Evolutionary conservation across 306 rosid genomes (phyloP).

Genomic region (Hippophae tibetana): DNA sequence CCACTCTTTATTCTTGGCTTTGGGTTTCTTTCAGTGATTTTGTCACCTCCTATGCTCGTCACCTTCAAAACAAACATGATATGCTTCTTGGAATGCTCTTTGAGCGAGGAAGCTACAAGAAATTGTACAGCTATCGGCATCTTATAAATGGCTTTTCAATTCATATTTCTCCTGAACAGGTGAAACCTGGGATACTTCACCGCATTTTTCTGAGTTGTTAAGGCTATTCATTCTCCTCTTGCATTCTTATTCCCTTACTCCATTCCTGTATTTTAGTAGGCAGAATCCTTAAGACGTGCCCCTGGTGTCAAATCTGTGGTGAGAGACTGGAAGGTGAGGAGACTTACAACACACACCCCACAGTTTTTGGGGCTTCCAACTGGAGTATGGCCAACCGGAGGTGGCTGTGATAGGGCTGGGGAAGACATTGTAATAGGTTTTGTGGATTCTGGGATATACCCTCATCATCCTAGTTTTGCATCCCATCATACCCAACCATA

Average conservation of each 20-base stretch:
- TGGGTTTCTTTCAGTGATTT: slow-evolving; percentile 51
- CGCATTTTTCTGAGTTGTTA: slow-evolving; percentile 9
- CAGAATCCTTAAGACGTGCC: slow-evolving; percentile 74
- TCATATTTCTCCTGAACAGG: slow-evolving; percentile 87
- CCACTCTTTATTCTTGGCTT: neutral
- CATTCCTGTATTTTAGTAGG: slow-evolving; percentile 69
- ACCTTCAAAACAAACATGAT: slow-evolving; percentile 83
- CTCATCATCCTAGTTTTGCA: slow-evolving; percentile 91
- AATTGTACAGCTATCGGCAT: slow-evolving; percentile 87
- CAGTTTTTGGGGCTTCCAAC: slow-evolving; percentile 99
- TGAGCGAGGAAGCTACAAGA: slow-evolving; percentile 66
- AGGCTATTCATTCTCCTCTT: slow-evolving; percentile 14
- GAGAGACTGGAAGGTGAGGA: slow-evolving; percentile 93
- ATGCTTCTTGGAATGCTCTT: slow-evolving; percentile 86
- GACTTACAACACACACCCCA: slow-evolving; percentile 93
- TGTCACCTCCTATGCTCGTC: slow-evolving; percentile 80
- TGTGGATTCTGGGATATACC: slow-evolving; percentile 92
- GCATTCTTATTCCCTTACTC: slow-evolving; percentile 29
- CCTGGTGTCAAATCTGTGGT: slow-evolving; percentile 84
- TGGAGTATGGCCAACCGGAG: slow-evolving; percentile 99
- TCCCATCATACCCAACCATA: slow-evolving; percentile 56
- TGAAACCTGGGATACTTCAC: slow-evolving; percentile 40
- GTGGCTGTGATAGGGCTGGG: slow-evolving; percentile 97
- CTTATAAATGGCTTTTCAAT: slow-evolving; percentile 97
- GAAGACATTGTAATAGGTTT: slow-evolving; percentile 94